Evolutionary conservation across 148 eudicot species (phyloP).

Genomic region (Diospyros lotus): DNA sequence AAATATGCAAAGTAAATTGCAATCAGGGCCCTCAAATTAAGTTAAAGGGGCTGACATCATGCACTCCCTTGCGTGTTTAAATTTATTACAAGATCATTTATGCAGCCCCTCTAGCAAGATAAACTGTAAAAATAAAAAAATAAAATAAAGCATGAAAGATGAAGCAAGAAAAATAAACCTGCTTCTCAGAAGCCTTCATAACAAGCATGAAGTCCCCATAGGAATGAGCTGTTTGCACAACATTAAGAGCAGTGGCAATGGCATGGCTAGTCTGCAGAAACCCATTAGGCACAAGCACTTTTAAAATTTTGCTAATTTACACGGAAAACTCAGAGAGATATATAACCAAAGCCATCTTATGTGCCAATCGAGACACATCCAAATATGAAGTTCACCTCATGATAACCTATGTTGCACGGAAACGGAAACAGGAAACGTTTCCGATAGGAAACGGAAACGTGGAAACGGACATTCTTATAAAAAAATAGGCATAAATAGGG

Average conservation of each 20-base stretch:
- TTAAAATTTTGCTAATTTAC: no score
- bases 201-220: conserved; percentile 75
- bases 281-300: no score
- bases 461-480: no score
- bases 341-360: no score
- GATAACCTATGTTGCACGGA: no score
- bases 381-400: no score
- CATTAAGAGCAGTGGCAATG: conserved; percentile 52
- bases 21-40: background rate
- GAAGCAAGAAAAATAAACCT: conserved; percentile 33
- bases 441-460: no score
- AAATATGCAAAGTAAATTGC: background rate
- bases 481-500: no score
- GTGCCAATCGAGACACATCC: no score
- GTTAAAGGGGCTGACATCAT: background rate
- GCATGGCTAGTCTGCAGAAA: conserved; percentile 21
- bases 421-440: no score
- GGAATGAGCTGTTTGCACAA: conserved; percentile 67
- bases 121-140: background rate
- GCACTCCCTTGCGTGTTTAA: background rate
- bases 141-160: background rate
- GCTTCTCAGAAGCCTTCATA: conserved; percentile 62
- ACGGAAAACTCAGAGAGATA: no score
- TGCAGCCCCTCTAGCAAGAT: background rate
- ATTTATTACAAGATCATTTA: background rate